Conservation (phyloP, 306 rosid species). For the Sphenostylis stenocarpa region DNA sequence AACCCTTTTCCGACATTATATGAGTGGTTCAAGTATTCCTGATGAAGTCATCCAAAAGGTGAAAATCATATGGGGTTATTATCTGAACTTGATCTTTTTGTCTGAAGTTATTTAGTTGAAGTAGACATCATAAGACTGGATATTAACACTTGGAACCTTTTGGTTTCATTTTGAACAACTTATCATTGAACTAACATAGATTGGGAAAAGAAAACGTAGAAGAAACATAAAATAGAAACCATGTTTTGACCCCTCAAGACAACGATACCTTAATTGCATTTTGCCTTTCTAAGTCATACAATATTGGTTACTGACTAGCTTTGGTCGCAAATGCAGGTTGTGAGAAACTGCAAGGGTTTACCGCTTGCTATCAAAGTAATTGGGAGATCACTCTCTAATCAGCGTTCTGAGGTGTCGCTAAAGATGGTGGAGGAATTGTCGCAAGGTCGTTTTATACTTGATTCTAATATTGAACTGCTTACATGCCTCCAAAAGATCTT, state of each 20-base stretch:
- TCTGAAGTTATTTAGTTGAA: neutral
- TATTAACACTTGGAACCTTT: neutral
- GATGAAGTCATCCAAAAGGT: slow-evolving; percentile 47
- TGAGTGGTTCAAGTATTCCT: slow-evolving; percentile 27
- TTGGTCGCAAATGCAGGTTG: slow-evolving; percentile 44
- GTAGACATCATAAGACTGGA: neutral
- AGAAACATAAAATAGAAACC: neutral
- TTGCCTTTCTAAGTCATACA: neutral
- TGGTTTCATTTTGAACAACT: neutral
- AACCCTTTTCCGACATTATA: slow-evolving; percentile 52
- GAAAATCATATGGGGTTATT: neutral
- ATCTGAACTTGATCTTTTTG: neutral
- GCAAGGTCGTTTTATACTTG: slow-evolving; percentile 46
- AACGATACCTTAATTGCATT: slow-evolving; percentile 5
- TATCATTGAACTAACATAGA: neutral
- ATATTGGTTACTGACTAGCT: neutral
- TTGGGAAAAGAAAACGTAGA: neutral
- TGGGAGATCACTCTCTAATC: slow-evolving; percentile 45
- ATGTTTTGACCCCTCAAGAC: neutral
- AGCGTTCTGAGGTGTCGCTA: slow-evolving; percentile 43
- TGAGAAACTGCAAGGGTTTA: slow-evolving; percentile 50
- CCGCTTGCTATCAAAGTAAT: slow-evolving; percentile 58
- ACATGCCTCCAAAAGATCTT: slow-evolving; percentile 44
- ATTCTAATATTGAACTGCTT: slow-evolving; percentile 44
- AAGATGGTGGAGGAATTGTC: slow-evolving; percentile 39